phyloP scores from a whole-genome alignment of 305 asterid genomes.

The Fraxinus dipetala region DNA sequence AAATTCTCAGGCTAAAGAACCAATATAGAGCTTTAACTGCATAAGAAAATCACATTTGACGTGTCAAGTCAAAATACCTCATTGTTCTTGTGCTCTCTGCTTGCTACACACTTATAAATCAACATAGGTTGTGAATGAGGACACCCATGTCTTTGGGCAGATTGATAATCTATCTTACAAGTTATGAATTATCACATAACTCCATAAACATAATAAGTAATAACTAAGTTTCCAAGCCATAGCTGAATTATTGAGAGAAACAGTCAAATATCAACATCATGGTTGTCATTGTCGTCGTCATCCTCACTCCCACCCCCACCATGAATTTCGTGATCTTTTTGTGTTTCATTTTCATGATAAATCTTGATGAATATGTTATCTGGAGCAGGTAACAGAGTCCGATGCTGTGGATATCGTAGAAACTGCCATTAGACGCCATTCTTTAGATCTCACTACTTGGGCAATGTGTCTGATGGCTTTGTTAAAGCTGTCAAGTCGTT shows the following conservation, averaged over 20 bases:
- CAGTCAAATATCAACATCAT: neutral
- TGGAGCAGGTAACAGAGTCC: conserved; percentile 84
- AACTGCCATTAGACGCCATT: conserved; percentile 55
- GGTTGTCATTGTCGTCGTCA: neutral
- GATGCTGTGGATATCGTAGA: conserved; percentile 89
- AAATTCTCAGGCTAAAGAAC: neutral
- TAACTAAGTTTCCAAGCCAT: neutral
- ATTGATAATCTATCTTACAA: neutral
- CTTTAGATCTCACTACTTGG: conserved; percentile 74
- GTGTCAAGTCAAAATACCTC: neutral
- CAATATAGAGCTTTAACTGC: neutral
- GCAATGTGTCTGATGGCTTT: conserved; percentile 89
- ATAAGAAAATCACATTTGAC: neutral
- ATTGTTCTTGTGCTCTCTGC: neutral
- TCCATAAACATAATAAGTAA: neutral
- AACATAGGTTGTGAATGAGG: neutral
- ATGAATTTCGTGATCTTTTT: conserved; percentile 1
- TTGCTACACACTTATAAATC: neutral
- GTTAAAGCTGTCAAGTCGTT: conserved; percentile 89
- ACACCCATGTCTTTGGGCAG: neutral
- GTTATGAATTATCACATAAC: neutral
- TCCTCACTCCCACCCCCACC: neutral
- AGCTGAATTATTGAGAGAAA: neutral
- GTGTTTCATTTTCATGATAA: conserved; percentile 1
- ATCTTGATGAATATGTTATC: conserved; percentile 9